phyloP scores from a whole-genome alignment of 805 yeast genomes.

The Debaryomyces prosopidis region DNA sequence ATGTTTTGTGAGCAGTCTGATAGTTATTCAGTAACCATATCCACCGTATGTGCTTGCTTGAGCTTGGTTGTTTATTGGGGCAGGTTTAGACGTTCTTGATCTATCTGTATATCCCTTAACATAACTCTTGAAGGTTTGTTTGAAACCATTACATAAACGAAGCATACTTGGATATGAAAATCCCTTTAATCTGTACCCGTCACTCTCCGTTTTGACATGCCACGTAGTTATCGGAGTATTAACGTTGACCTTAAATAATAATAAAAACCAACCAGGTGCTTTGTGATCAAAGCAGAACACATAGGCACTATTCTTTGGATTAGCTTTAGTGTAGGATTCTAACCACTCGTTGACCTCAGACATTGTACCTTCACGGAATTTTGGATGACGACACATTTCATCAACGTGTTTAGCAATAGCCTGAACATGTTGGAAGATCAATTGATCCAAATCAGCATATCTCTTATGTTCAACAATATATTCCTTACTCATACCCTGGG shows the following conservation, averaged over 20 bases:
- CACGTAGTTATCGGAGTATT: constrained; percentile 71
- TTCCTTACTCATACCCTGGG: constrained; percentile 59
- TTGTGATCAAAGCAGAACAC: constrained; percentile 88
- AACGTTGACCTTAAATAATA: constrained; percentile 81
- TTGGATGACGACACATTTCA: constrained; percentile 83
- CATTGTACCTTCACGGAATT: constrained; percentile 78
- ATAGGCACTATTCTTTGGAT: constrained; percentile 86
- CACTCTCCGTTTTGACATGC: constrained; percentile 89
- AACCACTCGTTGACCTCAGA: constrained; percentile 84
- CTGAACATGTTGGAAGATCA: constrained; percentile 83
- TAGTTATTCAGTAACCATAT: constrained; percentile 19
- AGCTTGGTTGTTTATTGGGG: constrained; percentile 14
- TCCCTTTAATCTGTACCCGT: constrained; percentile 77
- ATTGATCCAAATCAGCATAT: constrained; percentile 89
- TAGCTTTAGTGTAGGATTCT: constrained; percentile 85
- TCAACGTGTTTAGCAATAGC: constrained; percentile 80
- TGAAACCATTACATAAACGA: constrained; percentile 92
- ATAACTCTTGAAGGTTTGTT: constrained; percentile 52
- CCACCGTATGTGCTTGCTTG: constrained; percentile 19
- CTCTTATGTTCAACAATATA: constrained; percentile 66
- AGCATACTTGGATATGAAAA: constrained; percentile 88
- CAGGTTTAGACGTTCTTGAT: constrained; percentile 14
- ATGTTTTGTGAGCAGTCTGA: neutral
- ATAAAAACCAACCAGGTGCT: constrained; percentile 89
- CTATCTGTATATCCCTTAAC: constrained; percentile 20